Base-by-base conservation (phyloP, 2,329 filamentous ascomycete species). In the Rhynchosporium secalis region DNA sequence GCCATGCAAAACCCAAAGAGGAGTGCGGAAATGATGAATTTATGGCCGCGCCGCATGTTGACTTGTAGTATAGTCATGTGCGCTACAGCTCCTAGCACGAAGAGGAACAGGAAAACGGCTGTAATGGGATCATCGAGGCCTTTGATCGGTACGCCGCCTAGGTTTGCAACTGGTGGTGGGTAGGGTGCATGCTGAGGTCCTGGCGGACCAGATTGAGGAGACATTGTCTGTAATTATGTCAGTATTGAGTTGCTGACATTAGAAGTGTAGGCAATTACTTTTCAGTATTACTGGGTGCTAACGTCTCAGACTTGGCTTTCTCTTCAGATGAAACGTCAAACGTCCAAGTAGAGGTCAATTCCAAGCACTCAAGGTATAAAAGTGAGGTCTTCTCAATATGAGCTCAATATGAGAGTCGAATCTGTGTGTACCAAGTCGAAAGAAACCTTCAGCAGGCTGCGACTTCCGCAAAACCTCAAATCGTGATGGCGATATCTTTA, bases 71-170 rank as follows among this genome's bases (percentile, higher is more conserved):
- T 81, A 54, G 78, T 78, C 80, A 88, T 83, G 78, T 90, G 84
- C 62, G 77, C 67, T 15, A 74, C 76, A 7, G 83, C 86, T n/a
- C 77, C 79, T 52, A 70, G 43, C 40, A 83, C 63, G 74, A 87
- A 90, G 61, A 89, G 72, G 46, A 75, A 72, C 13, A 92, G 73
- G 65, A 92, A 83, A 61, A 90, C 81, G 58, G 81, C 79, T 64
- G 79, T 83, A 72, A 91, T 80, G 43, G 89, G 86, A 7, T 86
- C 79, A 72, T 93, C 90, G 65, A 88, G 76, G 2, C 71, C 65
- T 3, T 79, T 71, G 1, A 78, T 82, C 1, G 90, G 89, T 71
- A 2, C 80, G 29, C 86, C 84, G 62, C 88, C 87, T 20, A 86
- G 74, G 15, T 72, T 70, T 47, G 86, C 85, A 3, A 12, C 70